A percentile compares a stretch with the other conserved stretches of the same genome.
These are phyloP conservation scores for Singerocomus inundabilis DNA, from an alignment of 1,284 basidiomycete species.

Conservation along the genomic window DNA sequence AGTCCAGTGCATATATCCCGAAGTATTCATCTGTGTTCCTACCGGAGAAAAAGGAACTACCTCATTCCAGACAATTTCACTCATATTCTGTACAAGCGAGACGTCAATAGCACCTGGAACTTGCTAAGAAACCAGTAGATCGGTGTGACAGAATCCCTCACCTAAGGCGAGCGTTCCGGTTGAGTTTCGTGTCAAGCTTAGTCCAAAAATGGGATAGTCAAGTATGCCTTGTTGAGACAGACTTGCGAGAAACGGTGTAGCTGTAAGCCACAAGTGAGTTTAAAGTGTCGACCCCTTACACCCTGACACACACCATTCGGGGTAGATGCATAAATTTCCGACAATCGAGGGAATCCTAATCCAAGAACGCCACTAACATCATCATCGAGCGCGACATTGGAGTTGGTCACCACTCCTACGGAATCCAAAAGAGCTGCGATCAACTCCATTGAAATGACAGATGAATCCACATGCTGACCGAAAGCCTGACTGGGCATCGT, in stretches of 20 bases:
- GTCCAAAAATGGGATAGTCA: constrained; percentile 71
- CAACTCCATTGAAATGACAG: neutral
- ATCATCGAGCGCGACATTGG: constrained; percentile 61
- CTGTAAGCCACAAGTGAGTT: constrained; percentile 35
- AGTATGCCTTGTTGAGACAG: constrained; percentile 62
- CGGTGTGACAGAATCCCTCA: constrained; percentile 26
- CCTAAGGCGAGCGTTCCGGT: constrained; percentile 66
- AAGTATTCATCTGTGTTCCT: constrained; percentile 49
- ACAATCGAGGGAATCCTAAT: constrained; percentile 71
- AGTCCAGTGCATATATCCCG: constrained; percentile 82
- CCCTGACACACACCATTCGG: constrained; percentile 49
- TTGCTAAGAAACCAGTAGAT: constrained; percentile 3
- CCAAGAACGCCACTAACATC: constrained; percentile 70
- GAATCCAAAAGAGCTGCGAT: neutral
- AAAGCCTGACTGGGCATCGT: constrained; percentile 60
- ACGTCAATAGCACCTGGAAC: constrained; percentile 66
- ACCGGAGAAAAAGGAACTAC: constrained; percentile 72
- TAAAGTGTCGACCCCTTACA: neutral
- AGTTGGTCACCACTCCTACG: constrained; percentile 56
- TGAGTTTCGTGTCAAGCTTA: constrained; percentile 57
- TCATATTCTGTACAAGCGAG: constrained; percentile 59
- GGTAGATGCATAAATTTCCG: constrained; percentile 48
- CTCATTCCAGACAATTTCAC: constrained; percentile 65
- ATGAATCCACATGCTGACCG: constrained; percentile 44
- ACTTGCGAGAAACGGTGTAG: constrained; percentile 61